Evolutionary conservation across 257 asterid genomes (phyloP), one percentile per base, ranked within the genome.

Genomic region (Salvia rosmarinus): DNA sequence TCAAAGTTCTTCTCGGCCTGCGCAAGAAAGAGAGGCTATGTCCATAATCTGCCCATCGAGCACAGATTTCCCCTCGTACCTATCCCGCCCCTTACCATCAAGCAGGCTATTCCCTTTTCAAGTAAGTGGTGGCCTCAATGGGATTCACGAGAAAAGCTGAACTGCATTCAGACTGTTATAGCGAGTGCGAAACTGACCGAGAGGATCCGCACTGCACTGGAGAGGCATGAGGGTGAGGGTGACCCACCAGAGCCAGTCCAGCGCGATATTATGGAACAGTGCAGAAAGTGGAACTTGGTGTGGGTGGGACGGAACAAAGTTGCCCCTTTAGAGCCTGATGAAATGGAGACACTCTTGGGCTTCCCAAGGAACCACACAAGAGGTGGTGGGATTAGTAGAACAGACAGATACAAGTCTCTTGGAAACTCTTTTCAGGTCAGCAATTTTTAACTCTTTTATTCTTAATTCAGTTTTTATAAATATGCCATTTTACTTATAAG

Each of bases 391-490:
- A 86, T 85, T 4, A 94, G 97, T 50, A 79, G 99, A 74, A 94
- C 97, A 0, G 99, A 94, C 28, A 75, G 97, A 20, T 89, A 85
- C 47, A 94, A 91, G 47, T 94, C 96, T 0, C 86, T 94, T 1
- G 97, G 97, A 4, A 94, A 94, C 75, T 88, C 99, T 0, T 94
- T 91, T 69, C 99, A 91, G 95, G 99, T 89, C 30, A 79, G 75
- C 10, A 13, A 2, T 1, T 4, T 56, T 56, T 4, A 37, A 23
- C n/a, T 56, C 20, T 13, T 3, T 25, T 16, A 12, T 25, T 55
- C 4, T 11, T 54, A 1, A 7, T 54, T 37, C 43, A 37, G 10
- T 37, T 37, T 37, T 37, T 37, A 37, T 37, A 6, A 6, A 37
- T 37, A 6, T 25, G 30, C 30, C 30, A 3, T 25, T 25, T 25